These are phyloP conservation scores for Penicillium decumbens DNA, from an alignment of 2,329 filamentous ascomycete species.

Conservation along the genomic window DNA sequence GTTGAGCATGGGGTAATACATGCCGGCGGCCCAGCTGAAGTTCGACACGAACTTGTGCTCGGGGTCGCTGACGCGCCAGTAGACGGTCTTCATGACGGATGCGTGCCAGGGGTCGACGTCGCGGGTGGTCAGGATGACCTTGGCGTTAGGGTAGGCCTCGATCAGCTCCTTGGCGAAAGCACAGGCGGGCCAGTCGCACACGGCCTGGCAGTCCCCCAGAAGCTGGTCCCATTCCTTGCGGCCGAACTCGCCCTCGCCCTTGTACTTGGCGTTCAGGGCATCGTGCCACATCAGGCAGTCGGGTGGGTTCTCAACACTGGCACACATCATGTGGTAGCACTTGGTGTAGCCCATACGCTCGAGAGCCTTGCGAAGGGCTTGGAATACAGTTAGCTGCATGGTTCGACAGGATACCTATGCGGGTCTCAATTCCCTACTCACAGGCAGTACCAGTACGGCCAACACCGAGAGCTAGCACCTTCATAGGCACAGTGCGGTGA, in stretches of 20 bases:
- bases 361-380: constrained; percentile 61
- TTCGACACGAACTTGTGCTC: constrained; percentile 55
- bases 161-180: constrained; percentile 67
- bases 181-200: constrained; percentile 65
- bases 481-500: constrained; percentile 65
- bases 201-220: constrained; percentile 60
- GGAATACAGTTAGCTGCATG: neutral
- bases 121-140: constrained; percentile 63
- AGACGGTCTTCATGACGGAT: constrained; percentile 63
- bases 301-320: constrained; percentile 62
- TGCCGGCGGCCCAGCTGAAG: constrained; percentile 60
- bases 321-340: constrained; percentile 71
- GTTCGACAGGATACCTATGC: neutral
- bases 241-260: constrained; percentile 58
- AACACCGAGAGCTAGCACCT: constrained; percentile 64
- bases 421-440: constrained; percentile 38
- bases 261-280: constrained; percentile 59
- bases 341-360: constrained; percentile 63
- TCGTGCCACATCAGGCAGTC: constrained; percentile 68
- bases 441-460: constrained; percentile 68
- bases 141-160: constrained; percentile 67
- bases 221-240: constrained; percentile 66
- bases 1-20: constrained; percentile 66
- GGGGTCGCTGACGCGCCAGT: constrained; percentile 62
- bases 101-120: constrained; percentile 62